Conservation (phyloP, 352 stramenopile genomes). For the Globisporangium nunn region DNA sequence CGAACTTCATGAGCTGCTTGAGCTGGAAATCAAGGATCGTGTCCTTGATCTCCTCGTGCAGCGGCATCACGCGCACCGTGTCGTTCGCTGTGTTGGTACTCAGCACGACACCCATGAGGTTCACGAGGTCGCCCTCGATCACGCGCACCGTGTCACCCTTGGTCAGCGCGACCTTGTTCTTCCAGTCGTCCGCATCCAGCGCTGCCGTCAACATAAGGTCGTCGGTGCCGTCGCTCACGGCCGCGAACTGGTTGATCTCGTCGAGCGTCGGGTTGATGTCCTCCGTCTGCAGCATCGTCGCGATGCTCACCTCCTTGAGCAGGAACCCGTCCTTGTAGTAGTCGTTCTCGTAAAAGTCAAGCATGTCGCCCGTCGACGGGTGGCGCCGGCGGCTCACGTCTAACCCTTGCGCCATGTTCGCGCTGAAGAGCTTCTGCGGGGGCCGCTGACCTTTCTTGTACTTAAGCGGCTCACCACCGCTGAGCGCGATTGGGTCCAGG, state of each 20-base stretch:
- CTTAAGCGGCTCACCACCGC: conserved; percentile 71
- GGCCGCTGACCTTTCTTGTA: conserved; percentile 87
- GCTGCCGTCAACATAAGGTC: conserved; percentile 42
- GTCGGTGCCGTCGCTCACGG: conserved; percentile 51
- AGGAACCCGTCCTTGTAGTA: conserved; percentile 86
- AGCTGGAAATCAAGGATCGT: conserved; percentile 87
- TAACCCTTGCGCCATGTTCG: conserved; percentile 49
- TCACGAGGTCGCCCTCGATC: conserved; percentile 83
- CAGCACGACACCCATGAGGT: conserved; percentile 87
- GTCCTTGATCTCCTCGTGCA: conserved; percentile 89
- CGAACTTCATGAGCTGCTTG: conserved; percentile 87
- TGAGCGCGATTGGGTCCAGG: conserved; percentile 67
- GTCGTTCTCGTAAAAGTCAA: conserved; percentile 86
- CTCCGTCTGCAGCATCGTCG: conserved; percentile 79
- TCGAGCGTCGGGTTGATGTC: conserved; percentile 83
- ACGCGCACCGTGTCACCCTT: conserved; percentile 87
- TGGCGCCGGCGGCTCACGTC: conserved; percentile 69
- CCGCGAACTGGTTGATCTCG: conserved; percentile 86
- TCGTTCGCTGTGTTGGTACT: conserved; percentile 87
- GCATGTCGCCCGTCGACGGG: conserved; percentile 72
- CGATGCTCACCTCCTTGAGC: conserved; percentile 84
- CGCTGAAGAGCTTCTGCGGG: conserved; percentile 81
- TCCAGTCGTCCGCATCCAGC: conserved; percentile 81
- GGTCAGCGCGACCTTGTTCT: conserved; percentile 85
- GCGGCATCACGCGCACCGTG: conserved; percentile 83